Evolutionary conservation across 2,329 filamentous ascomycete species (phyloP).

Genomic region (Colletotrichum trifolii): DNA sequence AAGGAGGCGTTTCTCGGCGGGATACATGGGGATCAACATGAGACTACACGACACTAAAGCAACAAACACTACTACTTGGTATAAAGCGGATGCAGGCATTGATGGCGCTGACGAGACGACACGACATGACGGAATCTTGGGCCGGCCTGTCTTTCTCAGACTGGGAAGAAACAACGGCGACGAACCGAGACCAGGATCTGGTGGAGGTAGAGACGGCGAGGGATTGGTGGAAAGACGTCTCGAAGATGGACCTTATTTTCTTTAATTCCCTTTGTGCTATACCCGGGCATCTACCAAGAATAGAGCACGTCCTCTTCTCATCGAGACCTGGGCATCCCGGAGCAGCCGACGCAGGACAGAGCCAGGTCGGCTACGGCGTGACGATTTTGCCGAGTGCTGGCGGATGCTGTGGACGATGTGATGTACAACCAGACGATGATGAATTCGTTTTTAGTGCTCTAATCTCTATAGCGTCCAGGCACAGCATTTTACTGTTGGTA

Average conservation of each 20-base stretch:
- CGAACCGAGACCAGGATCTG: conserved; percentile 1
- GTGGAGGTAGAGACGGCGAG: background rate
- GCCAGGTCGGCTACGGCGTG: too few species aligned
- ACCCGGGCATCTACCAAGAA: conserved; percentile 33
- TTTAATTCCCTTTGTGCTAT: conserved; percentile 30
- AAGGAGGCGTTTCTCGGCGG: conserved; percentile 15
- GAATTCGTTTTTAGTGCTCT: background rate
- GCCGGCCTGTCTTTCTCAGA: conserved; percentile 9
- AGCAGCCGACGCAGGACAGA: conserved; percentile 16
- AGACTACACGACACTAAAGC: conserved; percentile 15
- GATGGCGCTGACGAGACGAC: conserved; percentile 7
- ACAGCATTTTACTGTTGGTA: background rate
- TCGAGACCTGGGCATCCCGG: conserved; percentile 8
- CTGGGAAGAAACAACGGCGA: background rate
- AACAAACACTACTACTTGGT: background rate
- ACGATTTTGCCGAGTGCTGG: background rate
- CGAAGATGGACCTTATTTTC: conserved; percentile 1
- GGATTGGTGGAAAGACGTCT: background rate
- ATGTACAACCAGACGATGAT: background rate
- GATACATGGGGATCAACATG: background rate
- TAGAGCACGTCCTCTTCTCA: conserved; percentile 10
- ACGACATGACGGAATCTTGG: conserved; percentile 13
- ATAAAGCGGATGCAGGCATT: background rate
- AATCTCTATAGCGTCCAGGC: background rate
- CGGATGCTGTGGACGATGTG: background rate